Conservation (phyloP, 495 filamentous ascomycete species). For the Durotheca rogersii region DNA sequence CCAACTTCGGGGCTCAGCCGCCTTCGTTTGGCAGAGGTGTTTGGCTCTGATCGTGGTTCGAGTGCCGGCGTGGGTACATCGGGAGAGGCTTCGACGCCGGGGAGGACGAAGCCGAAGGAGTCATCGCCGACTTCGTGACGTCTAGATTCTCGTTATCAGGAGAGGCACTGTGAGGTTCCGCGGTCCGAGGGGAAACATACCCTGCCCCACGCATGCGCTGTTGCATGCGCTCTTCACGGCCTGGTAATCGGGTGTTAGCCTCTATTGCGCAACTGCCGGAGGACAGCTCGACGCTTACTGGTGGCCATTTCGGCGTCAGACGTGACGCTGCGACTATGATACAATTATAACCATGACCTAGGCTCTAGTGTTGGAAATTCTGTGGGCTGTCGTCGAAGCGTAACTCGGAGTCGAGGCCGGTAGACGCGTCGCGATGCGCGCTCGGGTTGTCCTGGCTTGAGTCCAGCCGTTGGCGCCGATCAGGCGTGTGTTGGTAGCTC, state of each 20-base stretch:
- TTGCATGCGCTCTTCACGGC: slow-evolving; percentile 51
- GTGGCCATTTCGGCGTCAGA: slow-evolving; percentile 23
- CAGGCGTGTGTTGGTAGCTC: no score
- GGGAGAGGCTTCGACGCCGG: slow-evolving; percentile 32
- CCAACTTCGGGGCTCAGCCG: slow-evolving; percentile 24
- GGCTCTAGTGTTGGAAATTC: background rate
- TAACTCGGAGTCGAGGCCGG: slow-evolving; percentile 1
- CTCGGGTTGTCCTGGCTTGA: background rate
- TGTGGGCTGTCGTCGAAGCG: no score
- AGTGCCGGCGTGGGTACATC: slow-evolving; percentile 25
- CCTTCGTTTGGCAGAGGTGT: slow-evolving; percentile 46
- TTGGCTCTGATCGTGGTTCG: slow-evolving; percentile 38
- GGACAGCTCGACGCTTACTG: slow-evolving; percentile 19
- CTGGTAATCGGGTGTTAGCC: slow-evolving; percentile 32
- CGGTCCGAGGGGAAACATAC: slow-evolving; percentile 29
- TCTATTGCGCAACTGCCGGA: background rate
- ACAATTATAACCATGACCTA: background rate
- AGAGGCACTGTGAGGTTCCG: slow-evolving; percentile 1
- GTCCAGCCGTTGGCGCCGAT: no score
- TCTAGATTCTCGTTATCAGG: slow-evolving; percentile 28
- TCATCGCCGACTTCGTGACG: slow-evolving; percentile 49
- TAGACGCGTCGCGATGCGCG: slow-evolving; percentile 27
- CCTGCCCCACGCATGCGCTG: slow-evolving; percentile 53
- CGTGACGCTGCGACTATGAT: background rate
- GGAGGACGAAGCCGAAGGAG: slow-evolving; percentile 47